Percentiles rank a stretch among this genome's conserved stretches.
These are phyloP conservation scores for Salix caprea DNA, from an alignment of 345 rosid species.

Conservation along the genomic window DNA sequence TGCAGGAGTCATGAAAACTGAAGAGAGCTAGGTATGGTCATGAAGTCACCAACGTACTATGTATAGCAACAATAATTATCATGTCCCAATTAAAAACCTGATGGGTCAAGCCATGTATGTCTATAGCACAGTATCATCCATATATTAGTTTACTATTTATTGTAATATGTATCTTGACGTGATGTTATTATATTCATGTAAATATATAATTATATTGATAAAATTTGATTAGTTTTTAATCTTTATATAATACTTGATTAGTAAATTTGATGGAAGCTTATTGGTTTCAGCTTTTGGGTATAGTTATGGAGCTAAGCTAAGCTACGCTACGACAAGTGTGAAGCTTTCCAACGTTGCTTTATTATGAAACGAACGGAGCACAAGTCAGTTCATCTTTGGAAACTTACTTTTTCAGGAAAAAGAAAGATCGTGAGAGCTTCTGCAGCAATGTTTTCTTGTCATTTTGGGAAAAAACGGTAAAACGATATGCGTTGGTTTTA, in stretches of 20 bases:
- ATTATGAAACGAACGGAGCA: not conserved
- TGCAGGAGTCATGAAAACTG: not conserved
- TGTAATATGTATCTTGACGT: too few relatives aligned
- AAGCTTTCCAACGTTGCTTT: not conserved
- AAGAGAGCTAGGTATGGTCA: not conserved
- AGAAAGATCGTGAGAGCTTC: not conserved
- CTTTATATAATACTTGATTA: too few relatives aligned
- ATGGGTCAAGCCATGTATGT: slow-evolving; percentile 13
- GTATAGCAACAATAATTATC: not conserved
- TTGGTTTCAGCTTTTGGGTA: not conserved
- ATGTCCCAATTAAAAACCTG: slow-evolving; percentile 12
- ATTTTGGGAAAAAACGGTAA: not conserved
- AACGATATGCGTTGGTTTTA: too few relatives aligned
- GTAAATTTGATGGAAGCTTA: not conserved
- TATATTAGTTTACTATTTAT: too few relatives aligned
- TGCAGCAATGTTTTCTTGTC: not conserved
- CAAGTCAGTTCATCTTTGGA: not conserved
- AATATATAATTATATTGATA: too few relatives aligned
- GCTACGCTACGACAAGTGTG: not conserved
- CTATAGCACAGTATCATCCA: not conserved
- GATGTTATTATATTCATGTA: too few relatives aligned
- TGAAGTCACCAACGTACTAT: not conserved
- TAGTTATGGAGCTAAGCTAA: not conserved
- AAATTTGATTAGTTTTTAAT: too few relatives aligned
- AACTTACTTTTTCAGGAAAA: not conserved